phyloP scores from a whole-genome alignment of 345 rosid genomes.

The Salix udensis region DNA sequence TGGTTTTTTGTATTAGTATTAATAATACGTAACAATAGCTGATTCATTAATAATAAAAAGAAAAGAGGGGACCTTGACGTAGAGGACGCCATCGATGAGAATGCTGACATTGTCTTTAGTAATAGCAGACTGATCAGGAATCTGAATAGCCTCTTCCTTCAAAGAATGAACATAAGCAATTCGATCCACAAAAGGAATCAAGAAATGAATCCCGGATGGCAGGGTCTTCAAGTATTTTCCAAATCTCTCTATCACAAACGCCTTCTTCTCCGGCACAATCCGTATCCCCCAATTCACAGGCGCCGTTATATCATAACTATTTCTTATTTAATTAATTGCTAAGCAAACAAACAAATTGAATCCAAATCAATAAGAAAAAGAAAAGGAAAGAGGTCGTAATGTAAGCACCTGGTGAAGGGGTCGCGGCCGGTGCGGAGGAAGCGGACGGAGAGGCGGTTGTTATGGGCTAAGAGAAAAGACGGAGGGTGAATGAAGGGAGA shows the following conservation, averaged over 20 bases:
- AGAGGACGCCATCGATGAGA: conserved; percentile 83
- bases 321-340: background rate
- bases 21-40: background rate
- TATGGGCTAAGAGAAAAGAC: background rate
- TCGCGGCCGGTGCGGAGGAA: conserved; percentile 44
- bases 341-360: background rate
- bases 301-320: conserved; percentile 62
- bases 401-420: conserved; percentile 32
- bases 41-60: background rate
- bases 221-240: conserved; percentile 80
- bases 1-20: background rate
- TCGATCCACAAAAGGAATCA: conserved; percentile 80
- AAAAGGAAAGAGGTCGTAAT: background rate
- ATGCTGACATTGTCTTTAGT: conserved; percentile 96
- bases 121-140: conserved; percentile 84
- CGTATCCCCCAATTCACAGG: conserved; percentile 90
- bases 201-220: conserved; percentile 77
- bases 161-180: conserved; percentile 94
- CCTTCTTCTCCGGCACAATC: conserved; percentile 84
- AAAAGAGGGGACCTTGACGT: conserved; percentile 59
- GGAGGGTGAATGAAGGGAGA: background rate
- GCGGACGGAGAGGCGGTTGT: conserved; percentile 35
- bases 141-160: conserved; percentile 93
- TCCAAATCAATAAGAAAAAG: background rate
- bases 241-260: conserved; percentile 81